Evolutionary conservation across 2,329 filamentous ascomycete genomes (phyloP), one percentile per base, ranked within the genome.

Genomic region (Ramularia collo-cygni): DNA sequence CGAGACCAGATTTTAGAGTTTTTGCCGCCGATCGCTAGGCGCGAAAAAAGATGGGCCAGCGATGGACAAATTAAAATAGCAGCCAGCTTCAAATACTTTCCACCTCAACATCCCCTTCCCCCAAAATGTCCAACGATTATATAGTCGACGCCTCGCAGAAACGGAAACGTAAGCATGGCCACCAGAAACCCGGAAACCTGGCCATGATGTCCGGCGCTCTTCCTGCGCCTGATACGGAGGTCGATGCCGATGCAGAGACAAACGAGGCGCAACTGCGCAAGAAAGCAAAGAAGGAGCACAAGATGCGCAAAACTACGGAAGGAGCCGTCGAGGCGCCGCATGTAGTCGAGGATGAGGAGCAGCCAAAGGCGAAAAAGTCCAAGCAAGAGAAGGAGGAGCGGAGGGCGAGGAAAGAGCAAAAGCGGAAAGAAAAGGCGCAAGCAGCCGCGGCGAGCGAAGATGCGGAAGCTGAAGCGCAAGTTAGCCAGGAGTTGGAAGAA

Each of bases 131-230:
- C 12, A 38, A 46, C 33, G 54, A 57, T n/a, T 42, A 55, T 44
- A 54, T 57, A 18, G 34, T 42, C 14, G 47, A 53, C 24, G 46
- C 50, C 27, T 43, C 42, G 12, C 24, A 42, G 13, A 52, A 51
- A 32, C 52, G 46, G 7, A 56, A 56, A 42, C 43, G 54, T 28
- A 50, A 48, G 35, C 40, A 49, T n/a, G 40, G 33, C 15, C 21
- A 24, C 24, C 39, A 43, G 18, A 54, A 48, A 30, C 43, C 45
- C 7, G 37, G 40, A 21, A 43, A 54, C 21, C 52, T 54, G 19
- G 58, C 58, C 5, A 35, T 60, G n/a, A 61, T 61, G 58, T 60
- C 57, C 21, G 58, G 58, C 28, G 58, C 48, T 28, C 40, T 61
- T 30, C 52, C 55, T 8, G 54, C 55, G 37, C 58, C 54, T 5